phyloP scores from a whole-genome alignment of 306 rosid genomes.

The Cicer pinnatifidum region DNA sequence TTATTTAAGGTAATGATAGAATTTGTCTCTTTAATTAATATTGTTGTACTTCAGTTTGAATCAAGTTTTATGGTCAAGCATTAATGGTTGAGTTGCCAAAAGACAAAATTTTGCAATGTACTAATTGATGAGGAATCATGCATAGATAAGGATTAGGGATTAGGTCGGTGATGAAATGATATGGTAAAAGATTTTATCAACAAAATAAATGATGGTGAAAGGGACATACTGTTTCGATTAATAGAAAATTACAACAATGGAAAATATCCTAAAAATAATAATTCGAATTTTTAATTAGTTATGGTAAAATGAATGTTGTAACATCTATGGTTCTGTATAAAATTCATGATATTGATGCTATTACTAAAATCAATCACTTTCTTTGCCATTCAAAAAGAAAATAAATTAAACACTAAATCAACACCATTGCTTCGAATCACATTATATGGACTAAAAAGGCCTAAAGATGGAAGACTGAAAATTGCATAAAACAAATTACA shows the following conservation, averaged over 20 bases:
- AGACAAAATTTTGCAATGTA: neutral
- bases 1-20: too few species aligned
- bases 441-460: constrained; percentile 13
- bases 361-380: neutral
- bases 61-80: too few species aligned
- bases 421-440: neutral
- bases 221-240: neutral
- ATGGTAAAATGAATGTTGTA: constrained; percentile 15
- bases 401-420: constrained; percentile 1
- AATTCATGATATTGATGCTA: neutral
- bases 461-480: neutral
- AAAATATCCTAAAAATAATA: neutral
- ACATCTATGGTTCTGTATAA: neutral
- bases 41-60: too few species aligned
- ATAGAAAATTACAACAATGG: neutral
- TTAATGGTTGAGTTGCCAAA: constrained; percentile 4
- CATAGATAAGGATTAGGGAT: constrained; percentile 23
- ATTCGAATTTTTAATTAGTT: neutral
- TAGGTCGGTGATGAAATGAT: constrained; percentile 32
- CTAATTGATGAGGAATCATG: constrained; percentile 27
- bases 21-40: too few species aligned
- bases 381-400: too few species aligned
- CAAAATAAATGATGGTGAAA: constrained; percentile 17
- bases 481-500: constrained; percentile 5
- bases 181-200: constrained; percentile 29